Conservation (phyloP, 352 stramenopile genomes). For the Sclerospora graminicola region DNA sequence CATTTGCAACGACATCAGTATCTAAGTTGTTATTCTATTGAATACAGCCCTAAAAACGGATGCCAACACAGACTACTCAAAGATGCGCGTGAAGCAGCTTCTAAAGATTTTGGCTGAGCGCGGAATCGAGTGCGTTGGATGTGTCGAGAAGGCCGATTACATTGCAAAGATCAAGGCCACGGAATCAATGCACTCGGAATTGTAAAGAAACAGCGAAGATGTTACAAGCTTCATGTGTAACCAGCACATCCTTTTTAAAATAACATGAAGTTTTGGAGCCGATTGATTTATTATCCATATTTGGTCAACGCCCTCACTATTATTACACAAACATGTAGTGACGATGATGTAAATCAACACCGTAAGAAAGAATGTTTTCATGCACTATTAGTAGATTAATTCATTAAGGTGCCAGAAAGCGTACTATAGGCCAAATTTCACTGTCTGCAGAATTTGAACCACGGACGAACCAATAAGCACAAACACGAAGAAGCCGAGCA, state of each 20-base stretch:
- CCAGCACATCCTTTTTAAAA: not conserved
- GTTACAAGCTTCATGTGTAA: not conserved
- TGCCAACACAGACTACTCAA: conserved; percentile 90
- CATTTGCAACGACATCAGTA: not conserved
- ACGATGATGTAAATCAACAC: too few relatives aligned
- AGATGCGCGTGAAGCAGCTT: conserved; percentile 92
- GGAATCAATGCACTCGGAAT: conserved; percentile 66
- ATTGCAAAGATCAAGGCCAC: conserved; percentile 91
- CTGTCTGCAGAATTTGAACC: conserved; percentile 77
- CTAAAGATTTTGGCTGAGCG: conserved; percentile 90
- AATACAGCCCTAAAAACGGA: conserved; percentile 87
- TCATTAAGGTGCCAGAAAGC: not conserved
- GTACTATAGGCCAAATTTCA: conserved; percentile 58
- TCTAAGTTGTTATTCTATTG: not conserved
- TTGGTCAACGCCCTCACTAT: too few relatives aligned
- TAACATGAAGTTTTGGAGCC: conserved; percentile 1
- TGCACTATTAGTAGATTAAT: too few relatives aligned
- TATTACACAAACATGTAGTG: too few relatives aligned
- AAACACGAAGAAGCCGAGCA: conserved; percentile 83
- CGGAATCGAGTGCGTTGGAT: conserved; percentile 88
- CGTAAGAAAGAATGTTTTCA: not conserved
- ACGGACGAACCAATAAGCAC: conserved; percentile 81
- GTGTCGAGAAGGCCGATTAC: conserved; percentile 92
- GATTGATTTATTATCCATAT: conserved; percentile 21
- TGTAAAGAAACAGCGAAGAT: conserved; percentile 40